Evolutionary conservation across 768 basidiomycete species (phyloP).

Genomic region (Rhodotorula kratochvilovae): DNA sequence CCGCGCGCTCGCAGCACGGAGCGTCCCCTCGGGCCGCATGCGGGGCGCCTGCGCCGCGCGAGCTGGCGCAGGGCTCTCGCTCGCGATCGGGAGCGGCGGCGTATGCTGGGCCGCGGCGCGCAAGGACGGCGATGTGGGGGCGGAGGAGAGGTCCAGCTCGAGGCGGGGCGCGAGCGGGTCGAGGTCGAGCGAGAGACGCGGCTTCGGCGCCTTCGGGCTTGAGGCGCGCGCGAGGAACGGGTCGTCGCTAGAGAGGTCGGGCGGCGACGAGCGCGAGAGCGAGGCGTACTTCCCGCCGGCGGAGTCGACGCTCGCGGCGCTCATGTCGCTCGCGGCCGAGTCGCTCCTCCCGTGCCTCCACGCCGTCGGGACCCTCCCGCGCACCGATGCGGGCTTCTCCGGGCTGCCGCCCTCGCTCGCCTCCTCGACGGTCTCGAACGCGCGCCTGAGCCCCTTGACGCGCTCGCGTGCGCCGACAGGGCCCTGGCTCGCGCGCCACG

Average conservation of each 20-base stretch:
- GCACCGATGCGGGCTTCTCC: not conserved
- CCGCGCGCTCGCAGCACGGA: not conserved
- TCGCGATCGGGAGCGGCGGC: not conserved
- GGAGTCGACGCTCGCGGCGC: slow-evolving; percentile 27
- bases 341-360: not conserved
- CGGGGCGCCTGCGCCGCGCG: not conserved
- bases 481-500: slow-evolving; percentile 16
- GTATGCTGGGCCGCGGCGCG: not conserved
- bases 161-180: not conserved
- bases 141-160: not conserved
- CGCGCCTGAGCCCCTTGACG: slow-evolving; percentile 34
- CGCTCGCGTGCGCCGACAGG: slow-evolving; percentile 8
- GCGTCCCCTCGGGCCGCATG: not conserved
- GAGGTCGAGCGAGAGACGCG: not conserved
- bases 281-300: slow-evolving; percentile 2
- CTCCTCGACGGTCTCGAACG: slow-evolving; percentile 30
- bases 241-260: not conserved
- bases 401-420: not conserved
- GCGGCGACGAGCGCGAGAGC: not conserved
- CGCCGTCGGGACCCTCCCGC: not conserved
- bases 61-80: not conserved
- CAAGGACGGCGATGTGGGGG: not conserved
- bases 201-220: too few species aligned
- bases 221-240: not conserved
- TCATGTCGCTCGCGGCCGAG: slow-evolving; percentile 4